Conservation (phyloP, 106 monocot species). For the Allium sativum region DNA sequence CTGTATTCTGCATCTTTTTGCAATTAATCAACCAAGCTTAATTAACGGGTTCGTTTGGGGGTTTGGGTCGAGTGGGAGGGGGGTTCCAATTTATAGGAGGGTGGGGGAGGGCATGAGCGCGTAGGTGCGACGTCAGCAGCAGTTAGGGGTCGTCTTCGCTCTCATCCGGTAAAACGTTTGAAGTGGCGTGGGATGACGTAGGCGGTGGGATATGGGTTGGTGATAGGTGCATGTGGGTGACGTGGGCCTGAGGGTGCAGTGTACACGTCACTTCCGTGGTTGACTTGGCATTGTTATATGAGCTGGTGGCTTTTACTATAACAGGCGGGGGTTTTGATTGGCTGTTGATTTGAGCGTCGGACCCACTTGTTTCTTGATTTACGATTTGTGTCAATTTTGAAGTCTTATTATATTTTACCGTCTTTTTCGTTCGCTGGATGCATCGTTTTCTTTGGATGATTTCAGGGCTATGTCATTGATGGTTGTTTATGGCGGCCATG, state of each 20-base stretch:
- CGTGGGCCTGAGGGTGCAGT: background rate
- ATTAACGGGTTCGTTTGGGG: background rate
- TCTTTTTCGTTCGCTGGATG: too few relatives aligned
- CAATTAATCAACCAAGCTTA: too few relatives aligned
- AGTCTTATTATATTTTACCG: too few relatives aligned
- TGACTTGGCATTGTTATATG: background rate
- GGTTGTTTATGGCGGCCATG: too few relatives aligned
- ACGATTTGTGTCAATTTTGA: too few relatives aligned
- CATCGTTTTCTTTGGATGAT: too few relatives aligned
- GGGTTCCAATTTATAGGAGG: background rate
- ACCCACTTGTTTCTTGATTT: too few relatives aligned
- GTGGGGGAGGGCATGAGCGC: background rate
- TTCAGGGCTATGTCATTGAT: too few relatives aligned
- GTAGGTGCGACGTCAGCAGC: constrained; percentile 1
- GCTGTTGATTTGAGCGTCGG: too few relatives aligned
- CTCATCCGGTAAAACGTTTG: background rate
- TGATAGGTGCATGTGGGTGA: constrained; percentile 2
- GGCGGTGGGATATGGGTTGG: background rate
- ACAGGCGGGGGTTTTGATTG: too few relatives aligned
- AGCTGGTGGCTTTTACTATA: too few relatives aligned
- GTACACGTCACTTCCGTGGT: constrained; percentile 2
- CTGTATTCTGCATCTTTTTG: background rate
- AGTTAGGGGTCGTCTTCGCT: constrained; percentile 6
- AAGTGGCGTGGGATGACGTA: background rate
- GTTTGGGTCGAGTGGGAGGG: background rate